Evolutionary conservation across 139 green algal species (phyloP), one percentile per base, ranked within the genome.

Genomic region (Coccomyxa sp.): DNA sequence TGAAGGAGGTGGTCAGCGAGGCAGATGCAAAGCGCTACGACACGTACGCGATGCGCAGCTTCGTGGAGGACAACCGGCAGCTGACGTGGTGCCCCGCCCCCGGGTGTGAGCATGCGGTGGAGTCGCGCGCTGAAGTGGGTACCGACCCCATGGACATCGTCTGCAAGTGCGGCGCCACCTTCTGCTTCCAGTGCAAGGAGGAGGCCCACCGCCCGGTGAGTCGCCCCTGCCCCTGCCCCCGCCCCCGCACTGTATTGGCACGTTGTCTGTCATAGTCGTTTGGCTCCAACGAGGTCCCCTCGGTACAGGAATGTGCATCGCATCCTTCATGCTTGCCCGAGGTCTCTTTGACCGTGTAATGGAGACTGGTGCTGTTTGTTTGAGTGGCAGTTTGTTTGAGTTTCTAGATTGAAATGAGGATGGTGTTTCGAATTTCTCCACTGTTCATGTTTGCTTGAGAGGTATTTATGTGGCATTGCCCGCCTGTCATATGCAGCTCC

Each of bases 1-100:
- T 94, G 3, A 31, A 81, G 58, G 57, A 85, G 38, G 76, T 92
- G 60, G 51, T 88, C 7, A 30, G 81, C 27, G 58, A 68, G 10
- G 79, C 86, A 27, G 79, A 92, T 9, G n/a, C 67, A 59, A 68
- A 45, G 27, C 93, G 92, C 82, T 95, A 93, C 38, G 27, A 84
- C 0, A 79, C 80, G 27, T 96, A 88, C 77, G 82, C 81, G 9
- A 79, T 95, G 82, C 85, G 91, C 66, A 95, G 86, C 21, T 99
- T 95, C 84, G 94, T 99, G 68, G 96, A 99, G 58, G 92, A 98
- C 84, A 97, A 96, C 87, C 81, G 82, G 13, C 63, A 83, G 57
- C 85, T 98, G 63, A 87, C 87, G 30, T 98, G 95, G 95, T 99
- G 96, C 83, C 90, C 92, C 28, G 88, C 88, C 13, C 84, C 82